phyloP scores from a whole-genome alignment of 805 yeast genomes.

The Kodamaea sagamina region DNA sequence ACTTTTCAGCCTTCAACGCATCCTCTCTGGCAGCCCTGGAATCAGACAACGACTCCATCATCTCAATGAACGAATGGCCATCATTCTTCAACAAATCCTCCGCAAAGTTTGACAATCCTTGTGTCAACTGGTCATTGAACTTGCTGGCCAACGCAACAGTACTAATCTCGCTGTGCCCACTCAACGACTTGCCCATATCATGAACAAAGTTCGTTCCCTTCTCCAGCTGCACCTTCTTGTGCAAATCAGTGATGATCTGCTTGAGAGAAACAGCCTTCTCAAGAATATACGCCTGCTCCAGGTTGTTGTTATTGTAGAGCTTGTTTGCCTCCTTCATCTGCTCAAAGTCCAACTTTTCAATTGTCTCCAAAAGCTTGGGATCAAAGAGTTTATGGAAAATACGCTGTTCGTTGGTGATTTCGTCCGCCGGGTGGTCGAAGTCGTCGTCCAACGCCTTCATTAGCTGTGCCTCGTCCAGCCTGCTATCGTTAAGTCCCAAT shows the following conservation, averaged over 20 bases:
- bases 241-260: constrained; percentile 28
- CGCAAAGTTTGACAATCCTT: constrained; percentile 50
- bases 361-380: constrained; percentile 30
- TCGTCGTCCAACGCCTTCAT: constrained; percentile 9
- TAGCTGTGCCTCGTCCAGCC: constrained; percentile 7
- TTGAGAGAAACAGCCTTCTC: constrained; percentile 30
- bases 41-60: constrained; percentile 75
- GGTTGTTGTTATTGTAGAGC: constrained; percentile 11
- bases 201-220: constrained; percentile 27
- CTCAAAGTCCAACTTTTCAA: constrained; percentile 29
- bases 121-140: constrained; percentile 23
- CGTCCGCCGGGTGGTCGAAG: constrained; percentile 1
- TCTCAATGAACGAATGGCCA: constrained; percentile 74
- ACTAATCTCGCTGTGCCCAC: constrained; percentile 1
- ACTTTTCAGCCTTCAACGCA: constrained; percentile 10
- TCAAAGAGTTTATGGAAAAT: constrained; percentile 27
- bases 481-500: neutral
- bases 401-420: constrained; percentile 11
- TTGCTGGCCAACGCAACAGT: constrained; percentile 11
- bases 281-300: constrained; percentile 22
- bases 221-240: constrained; percentile 26
- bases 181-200: constrained; percentile 21
- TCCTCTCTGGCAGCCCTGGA: constrained; percentile 35
- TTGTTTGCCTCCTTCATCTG: constrained; percentile 22
- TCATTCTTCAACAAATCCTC: constrained; percentile 77